Evolutionary conservation across 495 filamentous ascomycete species (phyloP).

Genomic region (Talaromyces thailandensis): DNA sequence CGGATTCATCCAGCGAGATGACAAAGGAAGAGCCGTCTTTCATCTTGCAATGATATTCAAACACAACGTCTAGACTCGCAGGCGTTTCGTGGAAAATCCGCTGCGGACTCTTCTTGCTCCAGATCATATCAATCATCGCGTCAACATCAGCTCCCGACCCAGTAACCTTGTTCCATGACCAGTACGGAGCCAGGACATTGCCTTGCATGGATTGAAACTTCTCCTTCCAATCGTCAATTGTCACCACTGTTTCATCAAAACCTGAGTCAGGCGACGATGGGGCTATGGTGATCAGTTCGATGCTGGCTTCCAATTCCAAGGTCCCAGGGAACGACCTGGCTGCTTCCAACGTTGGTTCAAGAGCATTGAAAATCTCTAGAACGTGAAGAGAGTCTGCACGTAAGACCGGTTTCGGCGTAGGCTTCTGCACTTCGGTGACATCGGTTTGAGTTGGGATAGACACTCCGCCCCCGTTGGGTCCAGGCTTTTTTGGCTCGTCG

Average conservation of each 20-base stretch:
- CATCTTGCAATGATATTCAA: slow-evolving; percentile 41
- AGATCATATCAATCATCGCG: slow-evolving; percentile 24
- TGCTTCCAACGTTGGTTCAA: slow-evolving; percentile 17
- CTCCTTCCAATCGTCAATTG: slow-evolving; percentile 16
- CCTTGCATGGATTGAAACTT: slow-evolving; percentile 15
- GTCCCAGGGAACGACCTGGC: slow-evolving; percentile 20
- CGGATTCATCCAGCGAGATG: slow-evolving; percentile 39
- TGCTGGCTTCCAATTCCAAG: slow-evolving; percentile 23
- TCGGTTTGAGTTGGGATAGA: not conserved
- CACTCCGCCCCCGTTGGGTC: too few species aligned
- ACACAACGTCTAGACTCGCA: slow-evolving; percentile 25
- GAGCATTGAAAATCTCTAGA: slow-evolving; percentile 13
- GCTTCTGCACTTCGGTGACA: not conserved
- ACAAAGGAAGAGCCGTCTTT: slow-evolving; percentile 22
- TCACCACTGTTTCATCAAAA: slow-evolving; percentile 4
- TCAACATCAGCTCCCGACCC: slow-evolving; percentile 27
- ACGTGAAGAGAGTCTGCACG: not conserved
- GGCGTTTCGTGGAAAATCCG: slow-evolving; percentile 23
- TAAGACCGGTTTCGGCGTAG: not conserved
- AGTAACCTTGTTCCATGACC: slow-evolving; percentile 25
- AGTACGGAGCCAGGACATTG: slow-evolving; percentile 12
- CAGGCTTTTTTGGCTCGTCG: not conserved
- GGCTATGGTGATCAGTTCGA: slow-evolving; percentile 21
- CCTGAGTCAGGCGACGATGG: slow-evolving; percentile 10
- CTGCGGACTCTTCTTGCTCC: slow-evolving; percentile 13